Conservation (phyloP, 345 rosid species). For the Melaleuca alternifolia region DNA sequence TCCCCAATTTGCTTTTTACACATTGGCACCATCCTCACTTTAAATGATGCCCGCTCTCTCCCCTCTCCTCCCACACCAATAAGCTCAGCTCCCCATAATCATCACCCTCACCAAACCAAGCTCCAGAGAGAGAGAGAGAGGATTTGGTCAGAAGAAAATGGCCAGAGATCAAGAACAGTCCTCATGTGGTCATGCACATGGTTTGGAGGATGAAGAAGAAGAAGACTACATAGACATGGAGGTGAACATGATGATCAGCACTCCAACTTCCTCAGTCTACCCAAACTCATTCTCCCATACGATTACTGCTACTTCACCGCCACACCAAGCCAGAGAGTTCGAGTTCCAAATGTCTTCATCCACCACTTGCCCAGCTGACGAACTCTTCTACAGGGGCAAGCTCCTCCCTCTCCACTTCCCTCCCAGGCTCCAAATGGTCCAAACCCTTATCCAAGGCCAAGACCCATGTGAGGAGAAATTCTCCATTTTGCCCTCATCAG, state of each 20-base stretch:
- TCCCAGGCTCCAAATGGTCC: conserved; percentile 72
- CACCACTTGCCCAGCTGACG: conserved; percentile 64
- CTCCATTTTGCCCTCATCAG: conserved; percentile 6
- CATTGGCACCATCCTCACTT: not conserved
- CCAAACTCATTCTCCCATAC: conserved; percentile 5
- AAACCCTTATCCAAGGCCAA: conserved; percentile 9
- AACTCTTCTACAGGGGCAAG: conserved; percentile 89
- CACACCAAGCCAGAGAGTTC: conserved; percentile 60
- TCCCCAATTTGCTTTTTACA: not conserved
- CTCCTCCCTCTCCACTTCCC: conserved; percentile 96
- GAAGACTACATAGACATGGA: conserved; percentile 83
- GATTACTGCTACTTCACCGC: conserved; percentile 38
- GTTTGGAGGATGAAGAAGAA: not conserved
- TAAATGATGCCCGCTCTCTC: not conserved
- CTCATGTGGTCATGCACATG: not conserved
- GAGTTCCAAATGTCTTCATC: conserved; percentile 71
- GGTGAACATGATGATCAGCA: conserved; percentile 12
- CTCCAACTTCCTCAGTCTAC: conserved; percentile 30
- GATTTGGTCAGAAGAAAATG: conserved; percentile 8
- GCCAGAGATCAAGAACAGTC: not conserved
- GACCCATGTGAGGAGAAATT: conserved; percentile 14
- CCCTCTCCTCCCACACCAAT: conserved; percentile 8
- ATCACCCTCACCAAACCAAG: conserved; percentile 4
- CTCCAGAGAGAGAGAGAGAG: conserved; percentile 1
- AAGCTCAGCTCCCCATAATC: not conserved